These are phyloP conservation scores for Takashimella tepidaria DNA, from an alignment of 1,284 basidiomycete species.

Conservation along the genomic window DNA sequence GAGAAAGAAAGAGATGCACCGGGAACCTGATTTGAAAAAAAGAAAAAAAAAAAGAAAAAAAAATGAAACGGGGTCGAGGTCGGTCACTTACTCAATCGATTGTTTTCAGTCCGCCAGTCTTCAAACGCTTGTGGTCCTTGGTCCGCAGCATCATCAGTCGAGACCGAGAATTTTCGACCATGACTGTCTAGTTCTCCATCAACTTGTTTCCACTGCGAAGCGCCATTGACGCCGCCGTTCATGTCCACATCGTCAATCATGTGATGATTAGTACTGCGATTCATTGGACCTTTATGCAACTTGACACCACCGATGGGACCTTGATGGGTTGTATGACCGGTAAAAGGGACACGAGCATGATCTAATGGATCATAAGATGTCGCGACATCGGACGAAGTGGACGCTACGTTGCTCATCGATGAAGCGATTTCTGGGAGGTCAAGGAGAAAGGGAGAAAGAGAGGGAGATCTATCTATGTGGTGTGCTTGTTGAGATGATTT, in stretches of 20 bases:
- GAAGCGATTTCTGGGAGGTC: too few relatives aligned
- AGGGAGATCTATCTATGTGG: too few relatives aligned
- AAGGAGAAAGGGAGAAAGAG: too few relatives aligned
- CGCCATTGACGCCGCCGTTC: too few relatives aligned
- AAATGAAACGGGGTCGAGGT: too few relatives aligned
- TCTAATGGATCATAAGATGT: not conserved
- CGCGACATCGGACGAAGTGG: not conserved
- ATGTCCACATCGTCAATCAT: too few relatives aligned
- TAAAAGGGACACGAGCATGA: not conserved
- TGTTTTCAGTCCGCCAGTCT: not conserved
- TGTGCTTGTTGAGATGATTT: too few relatives aligned
- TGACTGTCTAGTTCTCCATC: not conserved
- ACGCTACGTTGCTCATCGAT: not conserved
- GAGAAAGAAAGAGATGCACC: too few relatives aligned
- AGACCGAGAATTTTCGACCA: too few relatives aligned
- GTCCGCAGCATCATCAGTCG: not conserved
- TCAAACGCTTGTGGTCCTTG: not conserved
- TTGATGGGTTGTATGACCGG: not conserved
- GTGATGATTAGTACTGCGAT: not conserved
- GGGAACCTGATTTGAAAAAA: too few relatives aligned
- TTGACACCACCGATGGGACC: not conserved
- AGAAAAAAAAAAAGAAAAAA: too few relatives aligned
- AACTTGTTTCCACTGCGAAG: not conserved
- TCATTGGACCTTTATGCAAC: too few relatives aligned
- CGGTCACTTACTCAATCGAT: not conserved